Base-by-base conservation (phyloP, 2,329 filamentous ascomycete genomes). In the Pseudogymnoascus sp. region DNA sequence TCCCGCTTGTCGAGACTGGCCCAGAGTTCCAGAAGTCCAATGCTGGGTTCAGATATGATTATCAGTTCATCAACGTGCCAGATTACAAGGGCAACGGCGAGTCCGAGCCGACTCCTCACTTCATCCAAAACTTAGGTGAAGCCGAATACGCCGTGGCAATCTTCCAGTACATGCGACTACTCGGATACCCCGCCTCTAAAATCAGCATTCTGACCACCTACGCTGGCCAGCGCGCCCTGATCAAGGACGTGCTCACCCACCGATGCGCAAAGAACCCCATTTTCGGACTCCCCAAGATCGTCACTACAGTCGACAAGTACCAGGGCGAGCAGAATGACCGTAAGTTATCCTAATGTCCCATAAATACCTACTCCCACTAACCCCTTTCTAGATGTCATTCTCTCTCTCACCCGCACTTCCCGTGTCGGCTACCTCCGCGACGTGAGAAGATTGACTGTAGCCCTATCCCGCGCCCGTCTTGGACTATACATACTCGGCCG, bases 311-410 rank as follows among this genome's bases (percentile, higher is more conserved):
- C 66, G 94, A 99, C 78, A 97, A 96, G 74, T 99, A 97, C 71
- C 94, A 99, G 78, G 95, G 94, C 73, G 94, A 99, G 79, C 94
- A 99, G 76, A 99, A 99, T 75, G 94, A 99, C 72, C 97, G 91
- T 94, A 81, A 81, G 89, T 85, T 62, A 39, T 31, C 17, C 5
- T 13, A n/a, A 15, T 35, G 10, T 55, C 27, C 29, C 35, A 38
- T 74, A 63, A 73, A 63, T 35, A 15, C n/a, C n/a, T 17, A 61
- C 13, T 38, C 8, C 17, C 58, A 31, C 64, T 70, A 67, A 70
- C 42, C 31, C 5, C 15, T 33, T 35, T 38, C 44, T 63, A 94
- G 91, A 97, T 71, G 86, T 99, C 68, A 96, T 99, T 69, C 84
- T 99, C 62, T 97, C 92, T 4, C 84, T 99, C 55, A 94, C 92